Conservation (phyloP, 305 asterid species). For the Rubia peregrina region DNA sequence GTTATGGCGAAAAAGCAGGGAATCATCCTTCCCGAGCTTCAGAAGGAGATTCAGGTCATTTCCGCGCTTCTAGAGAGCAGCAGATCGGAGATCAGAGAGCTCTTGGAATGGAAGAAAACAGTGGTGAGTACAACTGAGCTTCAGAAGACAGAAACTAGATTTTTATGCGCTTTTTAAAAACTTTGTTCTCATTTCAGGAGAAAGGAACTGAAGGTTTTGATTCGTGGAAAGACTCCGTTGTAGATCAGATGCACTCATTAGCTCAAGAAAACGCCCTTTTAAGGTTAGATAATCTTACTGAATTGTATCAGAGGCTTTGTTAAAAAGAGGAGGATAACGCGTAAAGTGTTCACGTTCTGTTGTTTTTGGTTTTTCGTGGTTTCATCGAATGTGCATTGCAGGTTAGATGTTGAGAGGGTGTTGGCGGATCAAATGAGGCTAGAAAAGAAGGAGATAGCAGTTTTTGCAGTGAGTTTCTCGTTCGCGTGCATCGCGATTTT, state of each 20-base stretch:
- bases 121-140: conserved; percentile 35
- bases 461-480: conserved; percentile 44
- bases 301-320: not conserved
- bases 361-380: not conserved
- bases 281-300: conserved; percentile 51
- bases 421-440: conserved; percentile 44
- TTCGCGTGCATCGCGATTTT: conserved; percentile 47
- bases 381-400: conserved; percentile 25
- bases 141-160: no score
- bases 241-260: conserved; percentile 52
- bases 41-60: conserved; percentile 52
- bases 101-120: conserved; percentile 66
- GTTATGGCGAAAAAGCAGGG: conserved; percentile 66
- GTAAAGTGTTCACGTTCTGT: not conserved
- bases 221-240: conserved; percentile 57
- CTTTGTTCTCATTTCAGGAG: conserved; percentile 38
- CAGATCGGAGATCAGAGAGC: conserved; percentile 59
- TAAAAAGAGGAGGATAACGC: no score
- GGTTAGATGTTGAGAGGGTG: conserved; percentile 63
- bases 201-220: conserved; percentile 55
- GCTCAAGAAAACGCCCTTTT: conserved; percentile 57
- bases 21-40: conserved; percentile 69
- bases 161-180: not conserved
- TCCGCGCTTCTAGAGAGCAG: conserved; percentile 58
- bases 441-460: conserved; percentile 59